These are phyloP conservation scores for Daldinia eschscholtzii DNA, from an alignment of 2,329 filamentous ascomycete genomes.

Conservation along the genomic window DNA sequence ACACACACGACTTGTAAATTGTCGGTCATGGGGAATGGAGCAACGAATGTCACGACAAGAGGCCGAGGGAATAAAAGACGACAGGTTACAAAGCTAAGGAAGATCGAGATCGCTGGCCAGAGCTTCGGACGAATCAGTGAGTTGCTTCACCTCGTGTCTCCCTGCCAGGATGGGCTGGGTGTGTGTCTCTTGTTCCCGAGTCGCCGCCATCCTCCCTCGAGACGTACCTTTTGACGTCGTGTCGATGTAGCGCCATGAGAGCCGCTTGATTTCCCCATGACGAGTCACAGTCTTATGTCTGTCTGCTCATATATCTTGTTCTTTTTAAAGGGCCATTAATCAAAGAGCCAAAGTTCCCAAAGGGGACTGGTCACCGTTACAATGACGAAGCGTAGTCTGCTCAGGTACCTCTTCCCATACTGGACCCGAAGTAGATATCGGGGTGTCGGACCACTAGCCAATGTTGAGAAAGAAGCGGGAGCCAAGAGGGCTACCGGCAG, in stretches of 20 bases:
- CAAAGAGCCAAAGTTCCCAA: constrained; percentile 23
- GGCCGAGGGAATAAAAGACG: constrained; percentile 9
- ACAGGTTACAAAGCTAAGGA: constrained; percentile 33
- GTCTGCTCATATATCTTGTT: constrained; percentile 15
- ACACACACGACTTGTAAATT: constrained; percentile 2
- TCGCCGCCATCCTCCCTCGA: constrained; percentile 29
- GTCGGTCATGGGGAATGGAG: constrained; percentile 16
- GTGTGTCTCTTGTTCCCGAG: constrained; percentile 35
- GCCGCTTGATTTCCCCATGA: constrained; percentile 26
- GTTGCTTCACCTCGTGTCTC: constrained; percentile 45
- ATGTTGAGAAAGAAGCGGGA: constrained; percentile 36
- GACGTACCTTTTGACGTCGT: constrained; percentile 29
- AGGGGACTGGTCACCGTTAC: constrained; percentile 23
- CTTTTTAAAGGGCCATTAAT: constrained; percentile 7
- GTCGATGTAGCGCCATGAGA: constrained; percentile 27
- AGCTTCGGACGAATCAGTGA: constrained; percentile 41
- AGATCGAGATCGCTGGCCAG: constrained; percentile 44
- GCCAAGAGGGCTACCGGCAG: constrained; percentile 40
- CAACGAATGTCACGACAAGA: constrained; percentile 28
- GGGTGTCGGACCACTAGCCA: constrained; percentile 41
- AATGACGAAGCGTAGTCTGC: constrained; percentile 29
- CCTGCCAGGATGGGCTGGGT: constrained; percentile 28
- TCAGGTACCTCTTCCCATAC: constrained; percentile 28
- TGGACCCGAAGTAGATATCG: constrained; percentile 24
- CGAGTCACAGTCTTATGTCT: constrained; percentile 18